These are phyloP conservation scores for Aspergillus pseudotamarii DNA, from an alignment of 2,329 filamentous ascomycete genomes.

Conservation along the genomic window DNA sequence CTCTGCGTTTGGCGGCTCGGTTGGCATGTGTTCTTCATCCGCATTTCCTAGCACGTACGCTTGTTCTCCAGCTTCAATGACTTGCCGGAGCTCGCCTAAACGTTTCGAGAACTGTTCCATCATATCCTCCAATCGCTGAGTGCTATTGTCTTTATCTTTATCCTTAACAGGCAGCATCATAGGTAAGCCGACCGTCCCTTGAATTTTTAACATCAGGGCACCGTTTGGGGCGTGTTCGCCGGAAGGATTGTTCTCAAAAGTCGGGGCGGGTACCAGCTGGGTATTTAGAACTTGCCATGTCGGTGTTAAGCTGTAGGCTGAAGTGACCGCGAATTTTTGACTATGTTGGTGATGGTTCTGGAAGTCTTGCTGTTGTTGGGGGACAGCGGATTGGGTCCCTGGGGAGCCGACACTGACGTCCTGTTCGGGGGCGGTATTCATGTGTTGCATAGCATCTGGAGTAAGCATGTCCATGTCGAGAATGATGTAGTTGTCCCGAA, in stretches of 20 bases:
- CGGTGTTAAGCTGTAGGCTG: conserved; percentile 71
- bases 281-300: conserved; percentile 70
- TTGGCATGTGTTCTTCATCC: not conserved
- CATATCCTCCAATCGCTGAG: conserved; percentile 47
- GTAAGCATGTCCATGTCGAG: conserved; percentile 52
- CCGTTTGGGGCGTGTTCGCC: conserved; percentile 50
- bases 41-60: not conserved
- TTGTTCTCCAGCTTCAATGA: conserved; percentile 41
- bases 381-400: conserved; percentile 14
- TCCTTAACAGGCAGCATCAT: conserved; percentile 23
- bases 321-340: conserved; percentile 56
- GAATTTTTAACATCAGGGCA: conserved; percentile 49
- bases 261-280: conserved; percentile 61
- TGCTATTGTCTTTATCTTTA: conserved; percentile 25
- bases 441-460: not conserved
- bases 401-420: conserved; percentile 26
- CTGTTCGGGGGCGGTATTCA: conserved; percentile 19
- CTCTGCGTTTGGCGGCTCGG: not conserved
- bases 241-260: conserved; percentile 61
- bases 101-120: conserved; percentile 50
- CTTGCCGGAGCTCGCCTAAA: conserved; percentile 45
- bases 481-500: conserved; percentile 60
- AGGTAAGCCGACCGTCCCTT: conserved; percentile 42
- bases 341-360: conserved; percentile 13
- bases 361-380: conserved; percentile 13